A percentile compares a stretch with the other conserved stretches of the same genome.
Conservation (phyloP, 129 eudicot species). For the Lonicera japonica region DNA sequence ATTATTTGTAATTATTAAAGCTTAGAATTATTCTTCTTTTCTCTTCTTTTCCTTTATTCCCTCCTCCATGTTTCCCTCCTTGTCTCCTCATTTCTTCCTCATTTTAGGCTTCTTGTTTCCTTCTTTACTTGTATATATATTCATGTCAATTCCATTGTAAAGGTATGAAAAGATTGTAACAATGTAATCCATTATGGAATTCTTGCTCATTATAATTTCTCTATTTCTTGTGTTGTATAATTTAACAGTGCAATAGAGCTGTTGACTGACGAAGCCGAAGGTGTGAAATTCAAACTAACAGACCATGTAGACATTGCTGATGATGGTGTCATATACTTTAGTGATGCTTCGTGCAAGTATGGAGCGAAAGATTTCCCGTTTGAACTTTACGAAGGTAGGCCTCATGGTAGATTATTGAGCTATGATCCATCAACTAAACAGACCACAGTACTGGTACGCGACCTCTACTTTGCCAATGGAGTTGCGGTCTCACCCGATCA, state of each 20-base stretch:
- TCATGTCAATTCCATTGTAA: too few relatives aligned
- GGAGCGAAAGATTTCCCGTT: constrained; percentile 3
- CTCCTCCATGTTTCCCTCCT: too few relatives aligned
- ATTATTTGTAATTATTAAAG: too few relatives aligned
- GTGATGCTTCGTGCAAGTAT: constrained; percentile 74
- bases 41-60: too few relatives aligned
- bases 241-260: constrained; percentile 32
- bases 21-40: too few relatives aligned
- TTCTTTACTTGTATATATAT: too few relatives aligned
- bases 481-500: constrained; percentile 64
- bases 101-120: too few relatives aligned
- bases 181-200: too few relatives aligned
- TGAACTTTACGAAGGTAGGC: constrained; percentile 57
- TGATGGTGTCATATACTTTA: constrained; percentile 71
- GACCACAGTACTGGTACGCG: constrained; percentile 54
- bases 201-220: too few relatives aligned
- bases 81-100: too few relatives aligned
- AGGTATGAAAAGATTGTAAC: too few relatives aligned
- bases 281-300: constrained; percentile 54
- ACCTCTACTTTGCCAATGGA: constrained; percentile 79
- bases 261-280: constrained; percentile 79
- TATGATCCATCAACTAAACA: constrained; percentile 56
- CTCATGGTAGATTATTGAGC: constrained; percentile 81
- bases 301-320: constrained; percentile 54
- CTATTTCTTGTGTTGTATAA: too few relatives aligned